phyloP scores from a whole-genome alignment of 768 basidiomycete genomes.

The Mrakia frigida region DNA sequence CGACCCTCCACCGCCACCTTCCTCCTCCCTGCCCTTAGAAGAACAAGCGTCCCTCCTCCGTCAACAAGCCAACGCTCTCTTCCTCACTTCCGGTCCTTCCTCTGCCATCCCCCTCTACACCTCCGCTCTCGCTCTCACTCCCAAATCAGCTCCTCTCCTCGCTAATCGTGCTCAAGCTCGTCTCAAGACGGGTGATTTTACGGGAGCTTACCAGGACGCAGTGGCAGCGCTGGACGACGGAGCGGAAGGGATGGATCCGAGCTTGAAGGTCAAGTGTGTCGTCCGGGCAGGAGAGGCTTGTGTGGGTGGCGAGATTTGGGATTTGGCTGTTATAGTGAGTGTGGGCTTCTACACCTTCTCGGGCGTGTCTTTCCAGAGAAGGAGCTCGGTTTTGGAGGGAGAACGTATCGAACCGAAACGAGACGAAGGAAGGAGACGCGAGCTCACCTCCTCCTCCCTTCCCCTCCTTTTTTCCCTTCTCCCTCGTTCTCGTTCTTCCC shows the following conservation, averaged over 20 bases:
- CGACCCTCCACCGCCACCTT: background rate
- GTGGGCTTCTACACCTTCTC: background rate
- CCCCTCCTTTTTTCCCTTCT: background rate
- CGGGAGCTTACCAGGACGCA: background rate
- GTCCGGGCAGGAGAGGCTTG: background rate
- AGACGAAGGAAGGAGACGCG: background rate
- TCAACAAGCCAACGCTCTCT: background rate
- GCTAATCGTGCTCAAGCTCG: background rate
- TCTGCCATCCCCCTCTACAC: conserved; percentile 2
- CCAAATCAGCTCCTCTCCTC: background rate
- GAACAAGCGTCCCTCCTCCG: background rate
- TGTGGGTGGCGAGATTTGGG: background rate
- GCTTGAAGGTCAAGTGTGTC: background rate
- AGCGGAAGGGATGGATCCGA: background rate
- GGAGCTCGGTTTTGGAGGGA: too few species aligned
- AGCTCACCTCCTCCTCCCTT: background rate
- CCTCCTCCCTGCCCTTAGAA: background rate
- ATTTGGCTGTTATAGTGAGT: conserved; percentile 9
- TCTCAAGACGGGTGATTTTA: background rate
- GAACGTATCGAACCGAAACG: too few species aligned
- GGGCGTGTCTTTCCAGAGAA: background rate
- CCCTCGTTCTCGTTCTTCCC: background rate
- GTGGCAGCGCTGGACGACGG: background rate
- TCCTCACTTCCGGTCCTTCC: background rate
- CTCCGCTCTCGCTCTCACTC: background rate